Evolutionary conservation across 2,329 filamentous ascomycete species (phyloP), one percentile per base, ranked within the genome.

Genomic region (Fusarium gaditjirri): DNA sequence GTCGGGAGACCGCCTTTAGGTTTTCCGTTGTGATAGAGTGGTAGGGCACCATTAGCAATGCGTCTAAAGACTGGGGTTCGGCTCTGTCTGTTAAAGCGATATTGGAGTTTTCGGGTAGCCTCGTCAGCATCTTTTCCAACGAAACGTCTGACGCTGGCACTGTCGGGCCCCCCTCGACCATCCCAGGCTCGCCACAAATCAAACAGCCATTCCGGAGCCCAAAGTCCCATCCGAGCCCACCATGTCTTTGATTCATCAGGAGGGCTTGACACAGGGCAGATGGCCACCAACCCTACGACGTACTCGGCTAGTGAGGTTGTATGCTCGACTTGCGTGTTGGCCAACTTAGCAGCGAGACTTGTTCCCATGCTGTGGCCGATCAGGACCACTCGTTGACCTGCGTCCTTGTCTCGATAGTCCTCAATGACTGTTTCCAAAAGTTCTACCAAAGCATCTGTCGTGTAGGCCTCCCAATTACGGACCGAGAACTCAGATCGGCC

Each of bases 321-420:
- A 65, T 90, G 83, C 2, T 86, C 81, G 25, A 74, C 44, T 19
- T 74, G 75, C 4, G 69, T 78, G 74, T 81, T 84, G 14, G 94
- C 91, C 56, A 98, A 84, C 21, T 92, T 84, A 31, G 93, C 91
- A 10, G 92, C 90, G 25, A 98, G 84, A 6, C 93, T 93, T 65
- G 93, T 94, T 11, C 96, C 96, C 89, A 98, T 92, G 79, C 94
- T 97, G 78, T 99, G 96, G 3, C 92, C 94, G 65, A 98, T 89
- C 35, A 98, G 81, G 25, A 98, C 87, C 19, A 97, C 88, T 7
- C 90, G 88, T 80, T 97, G 94, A 2, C 84, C 85, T 23, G 86
- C 83, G 39, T 89, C 85, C 46, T 86, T 87, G 72, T 93, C 90
- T 43, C 92, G 89, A 77, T 95, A 89, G 49, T 90, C 87, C 42